Evolutionary conservation across 768 basidiomycete genomes (phyloP), one percentile per base, ranked within the genome.

Genomic region (Boletus edulis): DNA sequence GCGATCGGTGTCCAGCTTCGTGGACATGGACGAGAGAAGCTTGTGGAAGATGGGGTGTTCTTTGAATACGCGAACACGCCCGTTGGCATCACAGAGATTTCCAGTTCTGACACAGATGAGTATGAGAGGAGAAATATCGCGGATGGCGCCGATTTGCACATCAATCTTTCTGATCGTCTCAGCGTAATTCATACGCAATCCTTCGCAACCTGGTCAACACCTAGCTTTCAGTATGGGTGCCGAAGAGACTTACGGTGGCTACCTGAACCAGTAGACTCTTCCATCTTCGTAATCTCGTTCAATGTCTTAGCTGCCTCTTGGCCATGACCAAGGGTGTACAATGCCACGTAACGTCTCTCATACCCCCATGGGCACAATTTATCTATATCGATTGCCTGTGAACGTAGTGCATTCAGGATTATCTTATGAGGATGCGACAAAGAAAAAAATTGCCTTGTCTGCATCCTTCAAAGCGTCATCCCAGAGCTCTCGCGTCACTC

Each of bases 21-120:
- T 47, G 13, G 45, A 40, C 38, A 47, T 47, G 31, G 46, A 47
- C 1, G 39, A 46, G 39, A 53, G 29, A 15, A 53, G 52, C n/a
- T 47, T 17, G 31, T 53, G 9, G 13, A 32, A 53, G 4, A 27
- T 27, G 20, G 17, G 15, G 13, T 53, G 46, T 7, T 3, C 18
- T 47, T 53, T 47, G 39, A 53, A 53, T 22, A 27, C 34, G 17
- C 18, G 35, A 7, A 12, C 32, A 31, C 51, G 51, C 13, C 46
- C 27, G 27, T 10, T 22, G 2, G 44, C 44, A 9, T 52, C 29
- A 15, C 51, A 52, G 18, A 52, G 51, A 3, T 22, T 20, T 4
- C 52, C 52, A n/a, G 45, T 47, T 47, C 39, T 18, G 22, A 53
- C 37, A 47, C 46, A 0, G 46, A 53, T 53, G 39, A 53, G 52